Evolutionary conservation across 139 green algal species (phyloP).

Genomic region (Micromonas commoda): DNA sequence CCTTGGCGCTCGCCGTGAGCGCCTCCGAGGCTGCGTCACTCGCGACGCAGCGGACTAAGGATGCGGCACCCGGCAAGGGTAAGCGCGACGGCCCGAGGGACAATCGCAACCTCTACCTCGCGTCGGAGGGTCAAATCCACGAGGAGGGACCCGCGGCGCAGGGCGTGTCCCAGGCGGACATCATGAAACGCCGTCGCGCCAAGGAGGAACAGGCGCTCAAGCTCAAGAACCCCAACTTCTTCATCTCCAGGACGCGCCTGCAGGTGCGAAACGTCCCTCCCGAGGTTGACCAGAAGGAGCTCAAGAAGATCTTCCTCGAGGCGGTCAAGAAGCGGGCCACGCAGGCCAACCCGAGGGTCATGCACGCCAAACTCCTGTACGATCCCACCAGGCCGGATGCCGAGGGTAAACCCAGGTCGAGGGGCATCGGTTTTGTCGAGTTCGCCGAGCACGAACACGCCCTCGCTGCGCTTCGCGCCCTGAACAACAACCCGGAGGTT

Average conservation of each 20-base stretch:
- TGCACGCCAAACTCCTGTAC: constrained; percentile 77
- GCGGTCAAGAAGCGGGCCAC: constrained; percentile 70
- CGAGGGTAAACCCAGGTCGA: constrained; percentile 36
- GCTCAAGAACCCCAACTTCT: constrained; percentile 88
- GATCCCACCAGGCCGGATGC: constrained; percentile 47
- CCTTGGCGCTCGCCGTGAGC: constrained; percentile 67
- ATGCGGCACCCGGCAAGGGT: background rate
- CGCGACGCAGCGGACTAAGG: constrained; percentile 17
- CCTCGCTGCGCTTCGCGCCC: constrained; percentile 73
- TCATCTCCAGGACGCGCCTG: constrained; percentile 71
- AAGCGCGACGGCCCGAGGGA: constrained; percentile 45
- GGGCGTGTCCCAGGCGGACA: constrained; percentile 67
- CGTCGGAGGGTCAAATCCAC: constrained; percentile 74
- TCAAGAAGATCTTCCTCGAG: constrained; percentile 52
- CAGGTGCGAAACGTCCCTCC: constrained; percentile 75
- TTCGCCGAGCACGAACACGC: constrained; percentile 81
- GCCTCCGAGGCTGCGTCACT: constrained; percentile 42
- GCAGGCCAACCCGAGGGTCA: constrained; percentile 57
- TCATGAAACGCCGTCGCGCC: constrained; percentile 50
- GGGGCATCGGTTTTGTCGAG: constrained; percentile 86
- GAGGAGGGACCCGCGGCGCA: constrained; percentile 44
- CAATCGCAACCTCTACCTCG: constrained; percentile 78
- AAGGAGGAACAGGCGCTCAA: constrained; percentile 70
- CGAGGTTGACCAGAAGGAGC: constrained; percentile 51
- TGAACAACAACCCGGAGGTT: constrained; percentile 90